Evolutionary conservation across 2,329 filamentous ascomycete species (phyloP), one percentile per base, ranked within the genome.

Genomic region (Aspergillus floridensis): DNA sequence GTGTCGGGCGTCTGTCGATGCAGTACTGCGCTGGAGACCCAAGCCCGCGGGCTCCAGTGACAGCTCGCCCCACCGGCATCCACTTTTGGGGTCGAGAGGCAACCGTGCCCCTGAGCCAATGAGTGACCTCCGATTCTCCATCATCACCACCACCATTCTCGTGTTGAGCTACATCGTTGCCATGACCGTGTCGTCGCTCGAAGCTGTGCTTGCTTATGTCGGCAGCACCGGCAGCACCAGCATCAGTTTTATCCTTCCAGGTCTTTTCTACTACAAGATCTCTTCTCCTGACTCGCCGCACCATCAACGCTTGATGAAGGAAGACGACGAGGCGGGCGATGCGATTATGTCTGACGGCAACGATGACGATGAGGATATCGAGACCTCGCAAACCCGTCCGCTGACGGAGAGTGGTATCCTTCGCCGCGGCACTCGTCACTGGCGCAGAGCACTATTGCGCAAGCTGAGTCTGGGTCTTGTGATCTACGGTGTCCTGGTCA

Each of bases 181-280:
- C 24, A 91, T 99, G 79, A 96, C 91, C 0, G 93, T 99, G 3
- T 90, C 87, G 21, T 95, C 89, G 12, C 83, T 99, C 3, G 93
- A 96, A 72, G 89, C 91, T 50, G 93, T 99, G 0, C 83, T 99
- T 0, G 93, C 95, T 0, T 99, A 97, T 67, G 95, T 99, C 11
- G 95, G 95, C 41, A 92, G 89, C 68, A 99, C 95, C 0, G 95
- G 95, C 56, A 93, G 89, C 54, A 99, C 95, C 0, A 92, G 91
- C 62, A 99, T 99, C 69, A 96, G 91, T 62, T 99, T 99, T 74
- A 98, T 99, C 65, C 83, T 99, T 0, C 95, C 95, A 0, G 95
- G 95, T 0, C 78, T 99, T 4, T 99, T 99, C 76, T 99, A 98
- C 77, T 99, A 98, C 79, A 98, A 98, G 77, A 98, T 99, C 61